Base-by-base conservation (phyloP, 805 yeast genomes). In the Cephaloascus fragrans region DNA sequence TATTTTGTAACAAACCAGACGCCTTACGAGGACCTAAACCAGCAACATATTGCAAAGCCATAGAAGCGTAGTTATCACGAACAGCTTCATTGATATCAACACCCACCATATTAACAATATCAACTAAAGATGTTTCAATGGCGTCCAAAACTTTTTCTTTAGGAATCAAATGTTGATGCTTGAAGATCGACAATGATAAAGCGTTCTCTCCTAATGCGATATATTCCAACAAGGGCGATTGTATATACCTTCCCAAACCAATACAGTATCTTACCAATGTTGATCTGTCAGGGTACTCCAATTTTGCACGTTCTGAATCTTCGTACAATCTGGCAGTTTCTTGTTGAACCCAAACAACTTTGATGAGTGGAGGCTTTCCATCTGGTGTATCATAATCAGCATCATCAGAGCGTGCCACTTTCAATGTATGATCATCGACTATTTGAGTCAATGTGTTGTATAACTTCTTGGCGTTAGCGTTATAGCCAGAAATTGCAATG, bases 1-100 rank as follows among this genome's bases (percentile, higher is more conserved):
- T 78, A 33, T 84, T 85, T 57, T 88, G 84, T 34, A 90, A 55
- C 43, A 93, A 69, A 36, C 95, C 95, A 19, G 83, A 73, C 0
- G 97, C 90, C 59, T 93, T 93, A 64, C 98, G 80, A 37, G 95
- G 95, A 34, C 99, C 99, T 43, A 93, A 69, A 18, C 99, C 99
- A 6, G 94, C 77, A 37, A 93, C 75, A 53, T 74, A 93, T 23
- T 79, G 93, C 44, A 93, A 65, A 38, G 77, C 59, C 26, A 75
- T 73, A 3, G 95, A 85, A 43, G 77, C 61, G 51, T 86, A 84
- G 1, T 77, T 67, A 40, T 83, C 84, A 42, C 87, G 68, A 4
- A 87, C 80, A 5, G 96, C 95, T 45, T 82, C 89, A 51, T 93
- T 90, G 51, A 93, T 80, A 48, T 90, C 96, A 19, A 90, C 84